Evolutionary conservation across 805 yeast species (phyloP).

Genomic region (Cyberlindnera misumaiensis): DNA sequence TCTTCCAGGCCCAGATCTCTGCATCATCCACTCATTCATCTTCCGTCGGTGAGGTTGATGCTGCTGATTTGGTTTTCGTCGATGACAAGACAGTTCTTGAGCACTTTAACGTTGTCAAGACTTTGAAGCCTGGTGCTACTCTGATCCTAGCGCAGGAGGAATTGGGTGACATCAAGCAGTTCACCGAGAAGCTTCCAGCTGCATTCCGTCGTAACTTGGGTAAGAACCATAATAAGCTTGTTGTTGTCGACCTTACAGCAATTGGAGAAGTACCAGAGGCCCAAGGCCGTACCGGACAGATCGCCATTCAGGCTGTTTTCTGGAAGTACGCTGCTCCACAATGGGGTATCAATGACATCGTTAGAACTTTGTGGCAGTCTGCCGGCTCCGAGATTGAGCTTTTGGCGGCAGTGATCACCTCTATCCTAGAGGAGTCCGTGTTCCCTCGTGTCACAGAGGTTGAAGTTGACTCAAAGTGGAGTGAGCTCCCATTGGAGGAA

Average conservation of each 20-base stretch:
- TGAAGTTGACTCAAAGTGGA: constrained; percentile 22
- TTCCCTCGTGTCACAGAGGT: constrained; percentile 36
- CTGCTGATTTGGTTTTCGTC: constrained; percentile 59
- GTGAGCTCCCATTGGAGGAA: constrained; percentile 24
- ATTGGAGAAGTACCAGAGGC: constrained; percentile 66
- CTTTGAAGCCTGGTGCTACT: constrained; percentile 49
- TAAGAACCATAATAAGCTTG: constrained; percentile 44
- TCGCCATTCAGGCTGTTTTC: constrained; percentile 74
- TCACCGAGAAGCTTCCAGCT: constrained; percentile 47
- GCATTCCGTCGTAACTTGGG: constrained; percentile 47
- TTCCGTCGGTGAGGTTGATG: constrained; percentile 35
- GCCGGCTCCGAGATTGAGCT: constrained; percentile 79
- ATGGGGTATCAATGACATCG: constrained; percentile 52
- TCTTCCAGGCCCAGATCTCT: constrained; percentile 54
- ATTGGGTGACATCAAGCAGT: constrained; percentile 34
- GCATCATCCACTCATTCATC: constrained; percentile 6
- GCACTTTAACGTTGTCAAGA: constrained; percentile 54
- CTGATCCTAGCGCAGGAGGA: constrained; percentile 38
- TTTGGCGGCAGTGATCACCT: constrained; percentile 63
- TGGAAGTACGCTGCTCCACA: constrained; percentile 67
- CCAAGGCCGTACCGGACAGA: constrained; percentile 64
- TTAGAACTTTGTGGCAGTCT: constrained; percentile 72
- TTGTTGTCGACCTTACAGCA: constrained; percentile 53
- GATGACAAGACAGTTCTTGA: constrained; percentile 51
- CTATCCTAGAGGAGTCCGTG: constrained; percentile 49